phyloP scores from a whole-genome alignment of 495 filamentous ascomycete species.

The Daldinia childiae region DNA sequence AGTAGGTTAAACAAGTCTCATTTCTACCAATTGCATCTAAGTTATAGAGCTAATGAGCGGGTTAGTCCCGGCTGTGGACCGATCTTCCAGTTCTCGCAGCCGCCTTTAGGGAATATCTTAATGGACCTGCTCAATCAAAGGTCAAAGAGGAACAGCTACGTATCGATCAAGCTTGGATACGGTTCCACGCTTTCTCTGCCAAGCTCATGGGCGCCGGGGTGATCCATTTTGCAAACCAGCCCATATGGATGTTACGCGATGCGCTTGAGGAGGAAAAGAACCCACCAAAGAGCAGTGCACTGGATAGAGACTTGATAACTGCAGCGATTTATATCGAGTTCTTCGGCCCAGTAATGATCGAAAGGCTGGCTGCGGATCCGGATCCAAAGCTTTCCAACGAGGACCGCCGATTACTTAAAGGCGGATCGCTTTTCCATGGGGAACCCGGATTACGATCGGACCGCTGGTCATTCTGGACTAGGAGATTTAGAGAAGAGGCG shows the following conservation, averaged over 20 bases:
- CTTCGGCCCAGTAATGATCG: conserved; percentile 34
- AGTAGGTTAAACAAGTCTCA: conserved; percentile 15
- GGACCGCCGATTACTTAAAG: conserved; percentile 20
- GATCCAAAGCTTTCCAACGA: conserved; percentile 25
- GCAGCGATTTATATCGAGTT: conserved; percentile 46
- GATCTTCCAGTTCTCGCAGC: conserved; percentile 38
- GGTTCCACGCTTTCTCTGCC: conserved; percentile 42
- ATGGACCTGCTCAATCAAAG: conserved; percentile 10
- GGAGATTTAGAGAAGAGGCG: conserved; percentile 34
- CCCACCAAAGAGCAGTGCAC: not conserved
- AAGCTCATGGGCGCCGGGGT: conserved; percentile 36
- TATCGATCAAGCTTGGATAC: conserved; percentile 17
- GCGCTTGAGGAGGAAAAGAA: conserved; percentile 31
- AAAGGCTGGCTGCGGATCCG: conserved; percentile 27
- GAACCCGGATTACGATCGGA: conserved; percentile 31
- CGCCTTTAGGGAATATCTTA: conserved; percentile 30
- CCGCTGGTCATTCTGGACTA: conserved; percentile 40
- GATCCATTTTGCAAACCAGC: conserved; percentile 12
- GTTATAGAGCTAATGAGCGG: not conserved
- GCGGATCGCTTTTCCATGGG: conserved; percentile 33
- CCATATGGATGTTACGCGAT: conserved; percentile 42
- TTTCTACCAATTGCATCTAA: not conserved
- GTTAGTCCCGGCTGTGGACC: conserved; percentile 33
- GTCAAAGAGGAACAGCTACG: conserved; percentile 7
- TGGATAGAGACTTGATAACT: conserved; percentile 22